phyloP scores from a whole-genome alignment of 1,284 basidiomycete genomes.

The Tetrapyrgos nigripes region DNA sequence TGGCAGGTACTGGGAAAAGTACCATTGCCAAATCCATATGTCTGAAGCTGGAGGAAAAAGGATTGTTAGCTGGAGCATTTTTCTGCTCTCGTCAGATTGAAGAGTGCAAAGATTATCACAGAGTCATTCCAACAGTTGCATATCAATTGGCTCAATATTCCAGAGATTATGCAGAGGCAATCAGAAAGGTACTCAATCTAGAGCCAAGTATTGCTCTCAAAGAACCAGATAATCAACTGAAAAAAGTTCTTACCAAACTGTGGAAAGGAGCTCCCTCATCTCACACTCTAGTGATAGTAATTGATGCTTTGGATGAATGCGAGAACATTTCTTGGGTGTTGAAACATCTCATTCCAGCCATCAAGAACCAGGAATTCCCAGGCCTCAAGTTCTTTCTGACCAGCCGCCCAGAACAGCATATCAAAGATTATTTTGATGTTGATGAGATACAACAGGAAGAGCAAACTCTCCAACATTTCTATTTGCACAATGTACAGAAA shows the following conservation, averaged over 20 bases:
- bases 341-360: background rate
- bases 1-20: conserved; percentile 3
- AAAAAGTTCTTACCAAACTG: background rate
- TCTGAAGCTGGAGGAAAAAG: background rate
- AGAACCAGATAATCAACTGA: background rate
- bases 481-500: background rate
- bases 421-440: background rate
- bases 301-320: conserved; percentile 2
- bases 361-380: background rate
- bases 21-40: background rate
- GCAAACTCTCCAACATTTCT: no score
- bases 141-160: background rate
- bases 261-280: background rate
- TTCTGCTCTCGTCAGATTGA: background rate
- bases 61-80: background rate
- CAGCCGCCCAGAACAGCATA: background rate
- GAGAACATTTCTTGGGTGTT: background rate
- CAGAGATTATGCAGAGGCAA: background rate
- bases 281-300: background rate
- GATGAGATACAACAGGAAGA: background rate
- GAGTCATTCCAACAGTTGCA: background rate
- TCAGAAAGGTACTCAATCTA: background rate
- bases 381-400: background rate
- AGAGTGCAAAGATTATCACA: background rate
- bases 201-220: background rate